A percentile compares a stretch with the other conserved stretches of the same genome.
Evolutionary conservation across 768 basidiomycete species (phyloP).

Genomic region (Lactifluus volemus): DNA sequence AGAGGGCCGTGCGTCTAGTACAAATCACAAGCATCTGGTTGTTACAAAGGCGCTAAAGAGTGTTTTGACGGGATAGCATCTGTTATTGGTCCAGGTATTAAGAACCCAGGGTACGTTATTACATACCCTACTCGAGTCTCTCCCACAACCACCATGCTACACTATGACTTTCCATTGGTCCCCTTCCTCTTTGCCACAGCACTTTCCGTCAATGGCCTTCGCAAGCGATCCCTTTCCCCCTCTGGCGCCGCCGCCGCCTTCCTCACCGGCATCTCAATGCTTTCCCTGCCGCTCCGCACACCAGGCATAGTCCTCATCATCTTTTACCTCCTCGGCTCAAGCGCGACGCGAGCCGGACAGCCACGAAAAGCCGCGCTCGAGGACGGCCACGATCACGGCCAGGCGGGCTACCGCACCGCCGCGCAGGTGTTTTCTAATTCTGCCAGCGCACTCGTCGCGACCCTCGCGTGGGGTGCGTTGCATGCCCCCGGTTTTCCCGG

Average conservation of each 20-base stretch:
- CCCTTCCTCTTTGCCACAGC: slow-evolving; percentile 42
- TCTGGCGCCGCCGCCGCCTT: slow-evolving; percentile 74
- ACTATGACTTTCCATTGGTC: slow-evolving; percentile 29
- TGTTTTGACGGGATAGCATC: too few species aligned
- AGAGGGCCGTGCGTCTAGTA: too few species aligned
- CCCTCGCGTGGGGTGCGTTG: slow-evolving; percentile 52
- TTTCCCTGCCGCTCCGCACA: slow-evolving; percentile 56
- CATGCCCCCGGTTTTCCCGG: slow-evolving; percentile 39
- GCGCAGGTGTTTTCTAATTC: slow-evolving; percentile 84
- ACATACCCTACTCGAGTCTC: too few species aligned
- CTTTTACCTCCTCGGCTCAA: slow-evolving; percentile 74
- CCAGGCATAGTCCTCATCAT: slow-evolving; percentile 62
- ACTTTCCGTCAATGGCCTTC: slow-evolving; percentile 60
- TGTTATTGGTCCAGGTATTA: too few species aligned
- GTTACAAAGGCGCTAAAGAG: too few species aligned
- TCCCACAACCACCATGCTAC: slow-evolving; percentile 8
- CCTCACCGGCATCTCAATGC: slow-evolving; percentile 60
- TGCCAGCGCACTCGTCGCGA: slow-evolving; percentile 49
- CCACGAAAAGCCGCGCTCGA: slow-evolving; percentile 65
- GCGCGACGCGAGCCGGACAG: slow-evolving; percentile 84
- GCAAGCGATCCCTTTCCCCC: slow-evolving; percentile 65
- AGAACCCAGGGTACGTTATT: too few species aligned
- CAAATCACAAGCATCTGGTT: too few species aligned
- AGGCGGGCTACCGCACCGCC: slow-evolving; percentile 64
- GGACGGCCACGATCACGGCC: slow-evolving; percentile 59